These are phyloP conservation scores for Naematelia aurantialba DNA, from an alignment of 768 basidiomycete genomes.

Conservation along the genomic window DNA sequence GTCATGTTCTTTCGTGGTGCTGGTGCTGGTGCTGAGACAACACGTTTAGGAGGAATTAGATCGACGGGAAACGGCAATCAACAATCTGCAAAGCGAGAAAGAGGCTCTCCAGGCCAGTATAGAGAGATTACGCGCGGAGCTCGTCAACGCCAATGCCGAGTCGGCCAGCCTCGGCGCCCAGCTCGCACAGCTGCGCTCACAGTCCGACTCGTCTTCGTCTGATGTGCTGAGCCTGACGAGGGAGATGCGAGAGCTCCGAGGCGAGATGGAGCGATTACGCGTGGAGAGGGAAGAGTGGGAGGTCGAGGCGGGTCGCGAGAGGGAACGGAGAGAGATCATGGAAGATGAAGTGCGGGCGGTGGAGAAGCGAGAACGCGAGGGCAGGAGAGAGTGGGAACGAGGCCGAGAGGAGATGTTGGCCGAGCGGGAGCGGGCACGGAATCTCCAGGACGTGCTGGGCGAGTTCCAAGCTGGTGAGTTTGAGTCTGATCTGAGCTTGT, in stretches of 20 bases:
- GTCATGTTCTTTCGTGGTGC: background rate
- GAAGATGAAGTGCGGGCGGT: constrained; percentile 59
- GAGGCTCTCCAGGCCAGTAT: constrained; percentile 68
- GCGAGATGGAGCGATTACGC: constrained; percentile 80
- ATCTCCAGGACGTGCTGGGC: constrained; percentile 86
- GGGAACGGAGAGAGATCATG: constrained; percentile 67
- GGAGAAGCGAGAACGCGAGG: constrained; percentile 63
- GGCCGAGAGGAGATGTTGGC: constrained; percentile 58
- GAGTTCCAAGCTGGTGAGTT: constrained; percentile 87
- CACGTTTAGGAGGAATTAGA: constrained; percentile 88
- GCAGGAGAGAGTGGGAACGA: constrained; percentile 59
- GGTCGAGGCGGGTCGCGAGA: constrained; percentile 61
- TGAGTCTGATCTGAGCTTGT: background rate
- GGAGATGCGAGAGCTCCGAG: constrained; percentile 73
- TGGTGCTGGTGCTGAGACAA: background rate
- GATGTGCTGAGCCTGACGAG: constrained; percentile 52
- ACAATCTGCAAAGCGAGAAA: constrained; percentile 71
- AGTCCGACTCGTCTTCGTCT: constrained; percentile 43
- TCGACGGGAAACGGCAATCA: constrained; percentile 77
- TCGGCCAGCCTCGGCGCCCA: constrained; percentile 66
- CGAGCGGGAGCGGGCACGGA: constrained; percentile 65
- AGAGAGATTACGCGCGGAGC: constrained; percentile 74
- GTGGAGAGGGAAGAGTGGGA: constrained; percentile 78
- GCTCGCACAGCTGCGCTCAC: constrained; percentile 53
- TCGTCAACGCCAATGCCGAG: constrained; percentile 72